Percentiles rank a stretch among this genome's conserved stretches.
Evolutionary conservation across 306 rosid genomes (phyloP).

Genomic region (Cucurbita maxima): DNA sequence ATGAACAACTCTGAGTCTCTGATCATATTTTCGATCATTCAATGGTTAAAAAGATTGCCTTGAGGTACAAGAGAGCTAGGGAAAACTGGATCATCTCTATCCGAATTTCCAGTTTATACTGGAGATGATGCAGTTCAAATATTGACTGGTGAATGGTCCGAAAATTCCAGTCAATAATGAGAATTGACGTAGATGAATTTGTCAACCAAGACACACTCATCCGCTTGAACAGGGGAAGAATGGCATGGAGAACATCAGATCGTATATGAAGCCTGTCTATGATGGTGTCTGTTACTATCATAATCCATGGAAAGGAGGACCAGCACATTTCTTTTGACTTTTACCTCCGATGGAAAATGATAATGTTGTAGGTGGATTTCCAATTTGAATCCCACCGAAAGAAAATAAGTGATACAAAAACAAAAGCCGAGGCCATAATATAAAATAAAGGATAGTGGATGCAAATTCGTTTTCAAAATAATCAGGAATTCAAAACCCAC

Average conservation of each 20-base stretch:
- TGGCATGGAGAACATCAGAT: not conserved
- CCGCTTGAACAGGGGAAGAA: not conserved
- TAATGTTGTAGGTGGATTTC: constrained; percentile 4
- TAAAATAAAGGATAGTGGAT: constrained; percentile 7
- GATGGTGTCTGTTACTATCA: constrained; percentile 2
- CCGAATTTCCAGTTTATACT: not conserved
- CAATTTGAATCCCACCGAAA: constrained; percentile 5
- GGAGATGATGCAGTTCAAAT: not conserved
- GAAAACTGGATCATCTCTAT: not conserved
- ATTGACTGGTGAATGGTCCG: not conserved
- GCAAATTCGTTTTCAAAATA: constrained; percentile 2
- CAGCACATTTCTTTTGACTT: constrained; percentile 3
- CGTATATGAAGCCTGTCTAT: not conserved
- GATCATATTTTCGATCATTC: not conserved
- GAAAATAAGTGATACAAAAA: not conserved
- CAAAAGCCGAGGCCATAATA: not conserved
- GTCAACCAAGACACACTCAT: not conserved
- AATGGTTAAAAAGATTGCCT: not conserved
- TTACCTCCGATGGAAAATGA: not conserved
- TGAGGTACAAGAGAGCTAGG: not conserved
- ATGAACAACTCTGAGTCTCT: not conserved
- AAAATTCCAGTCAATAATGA: not conserved
- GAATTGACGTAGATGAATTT: not conserved
- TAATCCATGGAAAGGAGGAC: not conserved
- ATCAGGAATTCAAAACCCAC: constrained; percentile 5